Conservation (phyloP, 2,329 filamentous ascomycete species). For the Hirsutella thompsonii region DNA sequence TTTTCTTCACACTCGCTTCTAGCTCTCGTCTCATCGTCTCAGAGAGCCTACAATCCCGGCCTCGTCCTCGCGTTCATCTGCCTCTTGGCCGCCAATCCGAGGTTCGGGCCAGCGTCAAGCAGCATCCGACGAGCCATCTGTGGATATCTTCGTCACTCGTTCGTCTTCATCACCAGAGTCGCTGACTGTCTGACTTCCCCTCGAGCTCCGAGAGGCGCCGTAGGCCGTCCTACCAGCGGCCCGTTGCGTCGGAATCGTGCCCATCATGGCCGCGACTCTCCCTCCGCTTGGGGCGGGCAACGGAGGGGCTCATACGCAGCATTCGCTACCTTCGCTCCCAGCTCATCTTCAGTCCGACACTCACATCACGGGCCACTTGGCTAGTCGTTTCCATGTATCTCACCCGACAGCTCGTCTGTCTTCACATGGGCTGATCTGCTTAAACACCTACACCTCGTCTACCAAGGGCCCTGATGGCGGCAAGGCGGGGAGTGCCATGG, state of each 20-base stretch:
- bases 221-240: slow-evolving; percentile 7
- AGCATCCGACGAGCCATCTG: too few relatives aligned
- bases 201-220: neutral
- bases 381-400: slow-evolving; percentile 83
- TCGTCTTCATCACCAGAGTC: too few relatives aligned
- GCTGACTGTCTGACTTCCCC: too few relatives aligned
- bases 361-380: slow-evolving; percentile 69
- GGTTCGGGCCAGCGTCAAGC: too few relatives aligned
- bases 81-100: too few relatives aligned
- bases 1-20: too few relatives aligned
- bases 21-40: too few relatives aligned
- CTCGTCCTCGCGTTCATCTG: too few relatives aligned
- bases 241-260: slow-evolving; percentile 17
- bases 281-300: slow-evolving; percentile 32
- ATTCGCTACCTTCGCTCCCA: slow-evolving; percentile 78
- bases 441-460: slow-evolving; percentile 92
- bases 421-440: slow-evolving; percentile 77
- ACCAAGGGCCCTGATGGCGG: slow-evolving; percentile 80
- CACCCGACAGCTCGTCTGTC: slow-evolving; percentile 80
- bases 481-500: slow-evolving; percentile 85
- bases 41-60: too few relatives aligned
- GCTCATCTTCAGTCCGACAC: slow-evolving; percentile 70
- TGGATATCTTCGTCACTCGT: too few relatives aligned
- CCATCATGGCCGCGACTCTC: slow-evolving; percentile 48
- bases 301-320: slow-evolving; percentile 61